These are phyloP conservation scores for Melanomma pulvis-pyrius DNA, from an alignment of 495 filamentous ascomycete genomes.

Conservation along the genomic window DNA sequence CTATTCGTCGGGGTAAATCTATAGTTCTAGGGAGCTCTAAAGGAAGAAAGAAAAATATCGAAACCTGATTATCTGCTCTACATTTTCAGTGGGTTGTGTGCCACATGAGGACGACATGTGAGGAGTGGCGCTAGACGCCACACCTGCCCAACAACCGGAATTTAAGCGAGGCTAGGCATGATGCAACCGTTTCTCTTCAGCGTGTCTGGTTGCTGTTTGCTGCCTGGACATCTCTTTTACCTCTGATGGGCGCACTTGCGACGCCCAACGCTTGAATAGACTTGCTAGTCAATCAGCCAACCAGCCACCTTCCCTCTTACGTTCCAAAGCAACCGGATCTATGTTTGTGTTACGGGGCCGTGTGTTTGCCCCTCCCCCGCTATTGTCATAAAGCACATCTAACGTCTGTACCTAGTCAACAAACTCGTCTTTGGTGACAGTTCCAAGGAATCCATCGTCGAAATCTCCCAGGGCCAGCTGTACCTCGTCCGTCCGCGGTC, in stretches of 20 bases:
- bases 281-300: not conserved
- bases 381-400: not conserved
- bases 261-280: slow-evolving; percentile 10
- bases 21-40: too few relatives aligned
- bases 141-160: not conserved
- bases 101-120: not conserved
- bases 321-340: not conserved
- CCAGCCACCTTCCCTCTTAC: not conserved
- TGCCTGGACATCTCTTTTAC: slow-evolving; percentile 5
- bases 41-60: too few relatives aligned
- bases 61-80: too few relatives aligned
- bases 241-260: slow-evolving; percentile 7
- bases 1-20: too few relatives aligned
- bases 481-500: slow-evolving; percentile 95
- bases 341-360: slow-evolving; percentile 43
- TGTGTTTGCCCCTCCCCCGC: slow-evolving; percentile 32
- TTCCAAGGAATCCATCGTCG: slow-evolving; percentile 90
- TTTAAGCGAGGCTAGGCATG: slow-evolving; percentile 8
- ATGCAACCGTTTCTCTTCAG: not conserved
- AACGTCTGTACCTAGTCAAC: slow-evolving; percentile 62
- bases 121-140: too few relatives aligned
- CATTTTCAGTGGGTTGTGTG: too few relatives aligned
- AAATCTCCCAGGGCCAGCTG: slow-evolving; percentile 91
- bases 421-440: slow-evolving; percentile 91
- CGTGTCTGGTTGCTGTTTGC: slow-evolving; percentile 4